Percentiles rank a stretch among this genome's conserved stretches.
Evolutionary conservation across 306 rosid species (phyloP).

Genomic region (Albizia julibrissin): DNA sequence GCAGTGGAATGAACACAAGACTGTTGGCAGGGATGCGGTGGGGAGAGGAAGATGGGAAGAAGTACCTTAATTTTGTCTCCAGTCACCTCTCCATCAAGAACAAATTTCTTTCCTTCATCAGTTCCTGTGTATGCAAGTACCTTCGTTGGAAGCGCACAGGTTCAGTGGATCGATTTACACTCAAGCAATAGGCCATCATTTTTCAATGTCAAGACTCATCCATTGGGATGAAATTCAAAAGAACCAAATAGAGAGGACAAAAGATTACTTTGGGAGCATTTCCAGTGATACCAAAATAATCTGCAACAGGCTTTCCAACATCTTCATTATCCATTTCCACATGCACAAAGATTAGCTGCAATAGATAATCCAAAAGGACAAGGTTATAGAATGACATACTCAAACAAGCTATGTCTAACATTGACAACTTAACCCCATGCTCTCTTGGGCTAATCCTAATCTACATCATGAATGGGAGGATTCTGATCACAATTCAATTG

Average conservation of each 20-base stretch:
- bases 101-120: slow-evolving; percentile 82
- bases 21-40: background rate
- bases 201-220: slow-evolving; percentile 11
- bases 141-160: slow-evolving; percentile 41
- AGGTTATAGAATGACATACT: background rate
- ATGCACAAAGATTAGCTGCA: slow-evolving; percentile 85
- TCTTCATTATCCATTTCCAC: slow-evolving; percentile 90
- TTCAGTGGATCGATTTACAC: slow-evolving; percentile 23
- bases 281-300: slow-evolving; percentile 83
- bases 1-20: slow-evolving; percentile 23
- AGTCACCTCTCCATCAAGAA: slow-evolving; percentile 72
- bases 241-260: slow-evolving; percentile 22
- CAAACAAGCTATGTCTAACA: background rate
- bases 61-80: slow-evolving; percentile 73
- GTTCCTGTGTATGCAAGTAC: slow-evolving; percentile 87
- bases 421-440: background rate
- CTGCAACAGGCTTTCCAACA: slow-evolving; percentile 88
- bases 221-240: slow-evolving; percentile 2
- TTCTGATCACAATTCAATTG: slow-evolving; percentile 1
- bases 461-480: slow-evolving; percentile 9
- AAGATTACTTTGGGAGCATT: slow-evolving; percentile 68
- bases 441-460: background rate
- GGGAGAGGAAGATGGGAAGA: slow-evolving; percentile 11
- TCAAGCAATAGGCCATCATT: slow-evolving; percentile 4
- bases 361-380: slow-evolving; percentile 21